Percentiles rank a stretch among this genome's conserved stretches.
Conservation (phyloP, 345 rosid species). For the Euphorbia lathyris region DNA sequence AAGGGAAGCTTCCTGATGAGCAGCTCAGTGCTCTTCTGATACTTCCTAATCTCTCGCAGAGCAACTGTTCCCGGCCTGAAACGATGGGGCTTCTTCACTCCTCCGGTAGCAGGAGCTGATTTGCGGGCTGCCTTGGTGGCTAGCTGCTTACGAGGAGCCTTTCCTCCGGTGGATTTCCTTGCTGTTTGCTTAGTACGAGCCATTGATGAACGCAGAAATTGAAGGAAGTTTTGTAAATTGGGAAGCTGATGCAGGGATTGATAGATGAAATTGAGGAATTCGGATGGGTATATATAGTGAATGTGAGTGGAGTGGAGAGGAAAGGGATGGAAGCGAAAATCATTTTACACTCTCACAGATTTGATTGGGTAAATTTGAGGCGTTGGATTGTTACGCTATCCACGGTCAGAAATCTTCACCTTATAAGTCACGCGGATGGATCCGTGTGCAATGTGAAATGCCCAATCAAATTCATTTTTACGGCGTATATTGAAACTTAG, state of each 20-base stretch:
- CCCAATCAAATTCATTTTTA: no score
- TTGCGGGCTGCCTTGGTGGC: constrained; percentile 25
- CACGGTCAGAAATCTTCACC: no score
- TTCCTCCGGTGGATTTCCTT: constrained; percentile 28
- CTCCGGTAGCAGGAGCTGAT: constrained; percentile 29
- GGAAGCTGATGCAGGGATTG: background rate
- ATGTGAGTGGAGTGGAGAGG: no score
- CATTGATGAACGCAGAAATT: background rate
- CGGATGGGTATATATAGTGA: constrained; percentile 4
- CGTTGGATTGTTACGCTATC: no score
- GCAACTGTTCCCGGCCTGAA: constrained; percentile 30
- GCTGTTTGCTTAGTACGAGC: constrained; percentile 31
- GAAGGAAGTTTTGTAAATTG: background rate
- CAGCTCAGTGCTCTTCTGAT: constrained; percentile 29
- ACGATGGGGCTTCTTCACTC: constrained; percentile 30
- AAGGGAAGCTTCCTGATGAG: constrained; percentile 23
- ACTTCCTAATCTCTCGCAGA: constrained; percentile 25
- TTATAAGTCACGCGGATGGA: no score
- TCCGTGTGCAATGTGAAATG: no score
- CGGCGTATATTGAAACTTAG: no score
- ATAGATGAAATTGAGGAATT: background rate
- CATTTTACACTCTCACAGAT: no score
- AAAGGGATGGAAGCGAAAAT: no score
- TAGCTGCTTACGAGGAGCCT: constrained; percentile 27
- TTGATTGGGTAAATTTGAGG: no score